Percentiles rank a stretch among this genome's conserved stretches.
phyloP scores from a whole-genome alignment of 306 rosid species.

The Trifolium repens region DNA sequence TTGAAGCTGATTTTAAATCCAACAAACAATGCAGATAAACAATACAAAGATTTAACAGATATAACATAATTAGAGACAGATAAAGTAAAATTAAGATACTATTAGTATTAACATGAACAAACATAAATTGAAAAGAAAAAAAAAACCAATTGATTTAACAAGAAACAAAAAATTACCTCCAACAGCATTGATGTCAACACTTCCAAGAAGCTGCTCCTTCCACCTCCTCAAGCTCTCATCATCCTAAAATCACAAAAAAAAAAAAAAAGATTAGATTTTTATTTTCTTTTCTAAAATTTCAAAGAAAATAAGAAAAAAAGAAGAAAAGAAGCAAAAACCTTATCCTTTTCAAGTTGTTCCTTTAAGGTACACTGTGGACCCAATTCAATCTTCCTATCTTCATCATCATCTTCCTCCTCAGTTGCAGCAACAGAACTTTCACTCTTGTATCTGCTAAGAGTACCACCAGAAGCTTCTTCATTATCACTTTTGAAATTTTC shows the following conservation, averaged over 20 bases:
- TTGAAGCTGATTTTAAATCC: slow-evolving; percentile 4
- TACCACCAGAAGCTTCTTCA: slow-evolving; percentile 32
- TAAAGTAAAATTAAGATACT: not conserved
- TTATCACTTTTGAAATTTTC: slow-evolving; percentile 48
- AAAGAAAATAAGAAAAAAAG: not conserved
- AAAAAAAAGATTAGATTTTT: not conserved
- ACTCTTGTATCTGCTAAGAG: slow-evolving; percentile 52
- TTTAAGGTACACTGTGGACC: slow-evolving; percentile 90
- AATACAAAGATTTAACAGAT: not conserved
- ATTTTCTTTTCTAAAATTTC: not conserved
- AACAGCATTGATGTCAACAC: slow-evolving; percentile 79
- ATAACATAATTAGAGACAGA: slow-evolving; percentile 5
- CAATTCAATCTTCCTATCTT: slow-evolving; percentile 74
- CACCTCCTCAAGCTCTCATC: slow-evolving; percentile 95
- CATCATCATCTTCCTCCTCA: slow-evolving; percentile 90
- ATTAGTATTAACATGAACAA: not conserved
- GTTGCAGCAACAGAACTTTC: slow-evolving; percentile 67
- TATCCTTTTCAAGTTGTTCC: slow-evolving; percentile 89
- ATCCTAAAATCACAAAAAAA: slow-evolving; percentile 53
- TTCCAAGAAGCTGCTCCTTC: slow-evolving; percentile 99
- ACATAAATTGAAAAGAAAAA: slow-evolving; percentile 4
- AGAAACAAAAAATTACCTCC: slow-evolving; percentile 62
- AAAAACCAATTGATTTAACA: not conserved
- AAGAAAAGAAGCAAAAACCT: slow-evolving; percentile 55
- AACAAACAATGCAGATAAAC: slow-evolving; percentile 9